phyloP scores from a whole-genome alignment of 768 basidiomycete species.

The Calocera viscosa region DNA sequence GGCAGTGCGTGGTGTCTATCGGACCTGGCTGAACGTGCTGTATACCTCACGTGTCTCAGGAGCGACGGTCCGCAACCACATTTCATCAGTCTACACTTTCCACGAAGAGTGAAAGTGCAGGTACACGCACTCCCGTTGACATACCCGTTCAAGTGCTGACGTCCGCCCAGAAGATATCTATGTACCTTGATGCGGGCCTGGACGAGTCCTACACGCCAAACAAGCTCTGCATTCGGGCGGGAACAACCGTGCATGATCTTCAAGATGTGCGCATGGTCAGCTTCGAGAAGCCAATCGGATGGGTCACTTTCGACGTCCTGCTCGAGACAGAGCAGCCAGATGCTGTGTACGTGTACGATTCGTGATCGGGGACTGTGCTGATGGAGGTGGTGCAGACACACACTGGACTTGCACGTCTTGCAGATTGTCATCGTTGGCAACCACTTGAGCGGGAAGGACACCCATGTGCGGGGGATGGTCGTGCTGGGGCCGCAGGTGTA shows the following conservation, averaged over 20 bases:
- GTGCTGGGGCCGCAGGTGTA: slow-evolving; percentile 81
- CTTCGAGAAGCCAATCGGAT: slow-evolving; percentile 84
- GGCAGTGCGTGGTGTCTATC: slow-evolving; percentile 65
- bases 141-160: background rate
- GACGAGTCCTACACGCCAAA: slow-evolving; percentile 98
- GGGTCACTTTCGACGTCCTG: slow-evolving; percentile 79
- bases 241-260: slow-evolving; percentile 80
- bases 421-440: slow-evolving; percentile 85
- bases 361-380: background rate
- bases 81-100: slow-evolving; percentile 87
- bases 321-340: slow-evolving; percentile 71
- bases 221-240: slow-evolving; percentile 78
- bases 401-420: slow-evolving; percentile 77
- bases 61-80: slow-evolving; percentile 93
- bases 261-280: slow-evolving; percentile 81
- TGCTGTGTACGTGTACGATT: slow-evolving; percentile 46
- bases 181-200: slow-evolving; percentile 62
- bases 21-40: background rate
- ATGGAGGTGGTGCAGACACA: slow-evolving; percentile 42
- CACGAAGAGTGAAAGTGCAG: slow-evolving; percentile 77
- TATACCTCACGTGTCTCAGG: slow-evolving; percentile 19
- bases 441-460: slow-evolving; percentile 98
- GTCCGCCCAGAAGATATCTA: slow-evolving; percentile 60
- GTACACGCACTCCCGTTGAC: slow-evolving; percentile 31
- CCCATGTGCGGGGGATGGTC: slow-evolving; percentile 82